These are phyloP conservation scores for Colletotrichum viniferum DNA, from an alignment of 2,329 filamentous ascomycete species.

Conservation along the genomic window DNA sequence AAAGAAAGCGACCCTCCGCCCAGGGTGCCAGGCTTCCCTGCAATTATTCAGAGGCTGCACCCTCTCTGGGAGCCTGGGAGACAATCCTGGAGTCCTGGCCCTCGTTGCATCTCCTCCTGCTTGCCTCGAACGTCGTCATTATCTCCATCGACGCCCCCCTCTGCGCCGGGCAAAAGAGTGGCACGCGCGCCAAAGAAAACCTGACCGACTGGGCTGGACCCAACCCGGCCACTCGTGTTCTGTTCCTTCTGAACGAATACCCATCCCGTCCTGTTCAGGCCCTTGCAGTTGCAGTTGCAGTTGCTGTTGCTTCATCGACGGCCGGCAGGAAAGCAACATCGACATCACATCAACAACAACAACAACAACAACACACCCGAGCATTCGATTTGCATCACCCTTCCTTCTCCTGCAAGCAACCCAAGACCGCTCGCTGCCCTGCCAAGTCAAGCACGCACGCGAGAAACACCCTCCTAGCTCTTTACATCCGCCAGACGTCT, in stretches of 20 bases:
- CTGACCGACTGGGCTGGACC: slow-evolving; percentile 17
- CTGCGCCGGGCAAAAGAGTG: neutral
- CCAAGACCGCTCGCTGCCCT: neutral
- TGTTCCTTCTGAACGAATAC: neutral
- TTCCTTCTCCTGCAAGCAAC: neutral
- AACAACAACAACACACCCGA: neutral
- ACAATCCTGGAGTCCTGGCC: neutral
- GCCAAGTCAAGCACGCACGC: neutral
- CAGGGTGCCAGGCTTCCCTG: neutral
- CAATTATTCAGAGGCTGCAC: neutral
- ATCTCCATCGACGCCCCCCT: neutral
- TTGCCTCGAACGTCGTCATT: slow-evolving; percentile 14
- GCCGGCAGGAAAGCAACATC: neutral
- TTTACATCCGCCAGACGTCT: neutral
- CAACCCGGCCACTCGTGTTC: neutral
- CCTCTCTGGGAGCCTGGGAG: neutral
- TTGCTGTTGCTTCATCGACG: neutral
- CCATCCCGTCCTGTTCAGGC: neutral
- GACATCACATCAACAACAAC: neutral
- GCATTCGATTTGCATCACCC: neutral
- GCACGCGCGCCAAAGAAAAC: slow-evolving; percentile 13
- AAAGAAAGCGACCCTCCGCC: neutral
- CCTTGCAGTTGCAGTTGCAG: neutral
- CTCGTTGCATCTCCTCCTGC: neutral
- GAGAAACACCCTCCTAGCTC: neutral